Evolutionary conservation across 164 flowering plant species (phyloP), one percentile per base, ranked within the genome.

Genomic region (Magnolia changhungtana): DNA sequence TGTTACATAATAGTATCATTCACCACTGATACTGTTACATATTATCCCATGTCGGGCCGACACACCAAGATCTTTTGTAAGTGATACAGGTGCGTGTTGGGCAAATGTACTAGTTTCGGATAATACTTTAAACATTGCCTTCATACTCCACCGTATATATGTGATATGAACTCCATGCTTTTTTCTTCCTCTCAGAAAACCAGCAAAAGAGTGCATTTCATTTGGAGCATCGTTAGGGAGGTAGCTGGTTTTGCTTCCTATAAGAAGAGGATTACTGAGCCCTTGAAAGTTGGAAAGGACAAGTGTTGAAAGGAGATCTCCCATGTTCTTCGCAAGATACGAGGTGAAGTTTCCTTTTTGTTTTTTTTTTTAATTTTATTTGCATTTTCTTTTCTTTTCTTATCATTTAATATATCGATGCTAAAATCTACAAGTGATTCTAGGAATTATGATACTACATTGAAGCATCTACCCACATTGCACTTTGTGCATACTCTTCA

Each of bases 231-330:
- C 3, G 82, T 85, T n/a, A 78, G 82, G 74, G 88, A 85, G 71
- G 86, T 85, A 67, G 86, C 85, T 59, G 88, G 88, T 7, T 84
- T 84, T 82, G 85, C 86, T 63, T 86, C 88, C 7, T 83, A 83
- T 82, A 86, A 85, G 78, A 83, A 83, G 80, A 79, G 88, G 72
- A 83, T 82, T 66, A 83, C 86, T 75, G 88, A 85, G 75, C 84
- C 83, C 50, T 72, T 85, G 20, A 85, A 83, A 71, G 88, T 85
- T 24, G 88, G 84, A 59, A 85, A 83, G 81, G 86, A 85, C 66
- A 83, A 85, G 79, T 83, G 86, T 72, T 83, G 58, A 85, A 83
- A 80, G 81, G 86, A 83, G 77, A 85, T 85, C 86, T 80, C 86
- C 51, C 82, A 67, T 75, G 84, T 81, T 74, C 87, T 85, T 52